Conservation (phyloP, 2,329 filamentous ascomycete genomes). For the Epichloe sylvatica region DNA sequence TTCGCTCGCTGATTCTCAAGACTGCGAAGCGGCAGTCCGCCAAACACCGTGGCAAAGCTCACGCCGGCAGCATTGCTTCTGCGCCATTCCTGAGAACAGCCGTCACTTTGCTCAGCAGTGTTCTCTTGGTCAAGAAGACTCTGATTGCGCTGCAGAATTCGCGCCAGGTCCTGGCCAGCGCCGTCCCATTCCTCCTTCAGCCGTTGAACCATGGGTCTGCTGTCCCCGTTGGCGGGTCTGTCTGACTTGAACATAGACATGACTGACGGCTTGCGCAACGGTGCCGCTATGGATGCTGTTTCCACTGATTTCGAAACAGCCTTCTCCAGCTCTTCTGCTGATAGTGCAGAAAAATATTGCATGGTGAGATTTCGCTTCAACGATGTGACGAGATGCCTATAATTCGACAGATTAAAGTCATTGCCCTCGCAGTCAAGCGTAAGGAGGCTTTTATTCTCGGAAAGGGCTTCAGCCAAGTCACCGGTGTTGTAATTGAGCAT, state of each 20-base stretch:
- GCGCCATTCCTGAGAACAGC: conserved; percentile 10
- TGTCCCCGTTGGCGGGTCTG: conserved; percentile 14
- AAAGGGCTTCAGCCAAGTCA: conserved; percentile 35
- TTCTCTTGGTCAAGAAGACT: conserved; percentile 13
- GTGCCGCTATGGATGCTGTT: conserved; percentile 14
- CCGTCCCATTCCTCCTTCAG: conserved; percentile 27
- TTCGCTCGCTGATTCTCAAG: conserved; percentile 15
- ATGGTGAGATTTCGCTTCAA: conserved; percentile 29
- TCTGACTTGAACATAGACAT: conserved; percentile 22
- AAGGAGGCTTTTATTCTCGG: conserved; percentile 32
- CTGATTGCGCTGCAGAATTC: conserved; percentile 23
- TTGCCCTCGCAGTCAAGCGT: conserved; percentile 43
- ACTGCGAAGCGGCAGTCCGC: conserved; percentile 22
- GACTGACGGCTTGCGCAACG: conserved; percentile 20
- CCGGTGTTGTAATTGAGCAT: conserved; percentile 40
- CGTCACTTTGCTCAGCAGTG: conserved; percentile 11
- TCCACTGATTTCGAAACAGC: conserved; percentile 22
- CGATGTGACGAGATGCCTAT: conserved; percentile 32
- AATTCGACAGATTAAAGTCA: conserved; percentile 38
- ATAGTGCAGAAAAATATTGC: conserved; percentile 30
- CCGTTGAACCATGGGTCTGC: conserved; percentile 22
- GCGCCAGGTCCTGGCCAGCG: conserved; percentile 19
- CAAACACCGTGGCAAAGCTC: conserved; percentile 20
- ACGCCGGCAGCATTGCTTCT: conserved; percentile 13
- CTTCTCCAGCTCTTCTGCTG: conserved; percentile 21